Conservation (phyloP, 1,139 yeast genomes). For the Pichia norvegensis region DNA sequence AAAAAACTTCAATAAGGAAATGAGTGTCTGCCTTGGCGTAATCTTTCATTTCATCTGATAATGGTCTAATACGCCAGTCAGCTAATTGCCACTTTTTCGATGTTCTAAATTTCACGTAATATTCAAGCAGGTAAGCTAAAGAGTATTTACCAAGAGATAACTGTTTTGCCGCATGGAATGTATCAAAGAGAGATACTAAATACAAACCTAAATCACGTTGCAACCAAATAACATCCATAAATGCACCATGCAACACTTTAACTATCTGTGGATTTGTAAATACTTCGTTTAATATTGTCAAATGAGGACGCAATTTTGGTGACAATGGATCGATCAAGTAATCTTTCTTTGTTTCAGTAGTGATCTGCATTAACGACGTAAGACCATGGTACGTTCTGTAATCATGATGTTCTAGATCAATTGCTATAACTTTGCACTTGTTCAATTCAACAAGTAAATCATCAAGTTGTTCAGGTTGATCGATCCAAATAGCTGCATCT, state of each 20-base stretch:
- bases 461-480: constrained; percentile 43
- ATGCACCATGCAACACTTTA: constrained; percentile 93
- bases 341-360: constrained; percentile 46
- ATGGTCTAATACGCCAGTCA: constrained; percentile 93
- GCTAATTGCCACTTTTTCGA: constrained; percentile 93
- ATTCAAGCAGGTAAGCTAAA: constrained; percentile 74
- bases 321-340: constrained; percentile 49
- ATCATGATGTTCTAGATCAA: constrained; percentile 97
- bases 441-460: constrained; percentile 49
- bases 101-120: constrained; percentile 75
- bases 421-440: constrained; percentile 61
- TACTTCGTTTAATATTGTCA: constrained; percentile 58
- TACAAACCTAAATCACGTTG: constrained; percentile 93
- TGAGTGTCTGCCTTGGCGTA: constrained; percentile 97
- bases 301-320: constrained; percentile 61
- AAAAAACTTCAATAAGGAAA: constrained; percentile 73
- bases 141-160: constrained; percentile 77
- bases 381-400: constrained; percentile 84
- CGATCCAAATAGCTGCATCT: constrained; percentile 63
- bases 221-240: constrained; percentile 94
- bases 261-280: constrained; percentile 75
- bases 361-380: constrained; percentile 89
- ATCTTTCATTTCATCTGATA: constrained; percentile 64
- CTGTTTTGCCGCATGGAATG: constrained; percentile 78
- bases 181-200: constrained; percentile 84